Base-by-base conservation (phyloP, 352 stramenopile genomes). In the Ophiocytium majus region DNA sequence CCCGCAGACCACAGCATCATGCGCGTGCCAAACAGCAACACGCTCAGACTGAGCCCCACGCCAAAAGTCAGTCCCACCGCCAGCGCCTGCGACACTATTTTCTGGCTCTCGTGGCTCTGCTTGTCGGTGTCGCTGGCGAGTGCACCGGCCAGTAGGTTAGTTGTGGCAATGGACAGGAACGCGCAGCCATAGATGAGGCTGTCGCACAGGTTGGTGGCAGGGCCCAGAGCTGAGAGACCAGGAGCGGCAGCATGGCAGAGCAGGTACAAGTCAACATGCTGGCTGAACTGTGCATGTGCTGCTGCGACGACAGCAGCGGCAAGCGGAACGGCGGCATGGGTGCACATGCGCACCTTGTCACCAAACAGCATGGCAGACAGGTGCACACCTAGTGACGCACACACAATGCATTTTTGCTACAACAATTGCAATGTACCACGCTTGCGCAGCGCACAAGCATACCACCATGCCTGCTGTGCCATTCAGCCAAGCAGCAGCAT, bases 111-210 rank as follows among this genome's bases (percentile, higher is more conserved):
- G 43, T 82, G 87, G n/a, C n/a, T n/a, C n/a, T n/a, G n/a, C n/a
- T 36, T 64, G 76, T 91, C 86, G 0, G 90, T 88, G n/a, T n/a
- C n/a, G 82, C 91, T 82, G 34, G 91, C 91, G 57, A 91, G 88
- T 0, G 92, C 91, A 79, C 92, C 93, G n/a, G 89, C 84, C 32
- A 90, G 85, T 10, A 95, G 84, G 84, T 94, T 95, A 19, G 92
- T 95, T 0, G 92, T 93, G 9, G 92, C 92, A 10, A 95, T 91
- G 82, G 93, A 93, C 43, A 95, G 79, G 86, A 95, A 95, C 0
- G 91, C 90, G 89, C 93, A 94, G 10, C 93, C 83, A 80, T 93
- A 94, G 23, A 92, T 91, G 5, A 92, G 90, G 31, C 90, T 91
- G 79, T 95, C 92, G 82, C 93, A 92, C 66, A 94, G 92, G 5